Evolutionary conservation across 2,329 filamentous ascomycete species (phyloP).

Genomic region (Rutstroemia sydowiana): DNA sequence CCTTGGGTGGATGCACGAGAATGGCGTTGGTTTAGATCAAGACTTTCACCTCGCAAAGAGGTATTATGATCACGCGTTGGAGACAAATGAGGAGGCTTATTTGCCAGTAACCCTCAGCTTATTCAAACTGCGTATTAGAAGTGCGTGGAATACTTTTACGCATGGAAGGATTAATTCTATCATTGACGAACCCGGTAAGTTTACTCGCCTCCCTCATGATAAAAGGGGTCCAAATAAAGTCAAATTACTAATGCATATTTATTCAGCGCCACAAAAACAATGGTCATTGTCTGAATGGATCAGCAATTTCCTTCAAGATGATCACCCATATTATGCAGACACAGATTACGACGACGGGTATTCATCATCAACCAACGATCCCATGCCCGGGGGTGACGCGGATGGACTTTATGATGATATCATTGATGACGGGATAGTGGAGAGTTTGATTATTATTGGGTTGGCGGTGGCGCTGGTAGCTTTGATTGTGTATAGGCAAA

Average conservation of each 20-base stretch:
- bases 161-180: constrained; percentile 90
- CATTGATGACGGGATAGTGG: constrained; percentile 71
- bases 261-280: constrained; percentile 57
- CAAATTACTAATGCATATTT: constrained; percentile 38
- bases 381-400: constrained; percentile 47
- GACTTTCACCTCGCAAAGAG: constrained; percentile 96
- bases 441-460: constrained; percentile 76
- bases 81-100: constrained; percentile 89
- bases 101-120: constrained; percentile 84
- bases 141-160: constrained; percentile 91
- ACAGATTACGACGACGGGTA: constrained; percentile 38
- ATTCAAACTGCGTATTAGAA: constrained; percentile 74
- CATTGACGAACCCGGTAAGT: constrained; percentile 74
- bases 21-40: constrained; percentile 84
- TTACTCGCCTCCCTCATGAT: too few relatives aligned
- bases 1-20: constrained; percentile 98
- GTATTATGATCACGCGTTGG: constrained; percentile 87
- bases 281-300: constrained; percentile 84
- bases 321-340: constrained; percentile 51
- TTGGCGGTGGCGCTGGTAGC: constrained; percentile 67
- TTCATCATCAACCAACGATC: constrained; percentile 41
- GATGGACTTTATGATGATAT: constrained; percentile 53
- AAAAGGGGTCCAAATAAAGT: neutral
- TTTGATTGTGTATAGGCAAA: constrained; percentile 75
- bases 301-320: constrained; percentile 70